Base-by-base conservation (phyloP, 2,329 filamentous ascomycete species). In the Colletotrichum coccodes region DNA sequence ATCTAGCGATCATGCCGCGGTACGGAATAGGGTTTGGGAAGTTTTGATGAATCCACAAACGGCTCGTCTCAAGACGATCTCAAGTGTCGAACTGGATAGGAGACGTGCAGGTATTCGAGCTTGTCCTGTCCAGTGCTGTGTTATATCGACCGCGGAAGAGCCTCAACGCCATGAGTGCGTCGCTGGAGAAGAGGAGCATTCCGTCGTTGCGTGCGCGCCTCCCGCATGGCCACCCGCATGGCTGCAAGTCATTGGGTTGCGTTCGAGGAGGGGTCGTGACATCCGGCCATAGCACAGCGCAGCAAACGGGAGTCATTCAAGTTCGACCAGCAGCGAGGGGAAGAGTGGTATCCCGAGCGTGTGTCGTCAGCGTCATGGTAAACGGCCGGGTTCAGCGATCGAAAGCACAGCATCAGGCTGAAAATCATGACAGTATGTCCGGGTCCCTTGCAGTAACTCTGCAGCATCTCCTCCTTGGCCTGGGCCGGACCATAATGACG, bases 231-330 rank as follows among this genome's bases (percentile, higher is more conserved):
- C 34, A n/a, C n/a, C n/a, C 21, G 32, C 14, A 49, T 21, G 30
- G 57, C 42, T 68, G 64, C 52, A 64, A 68, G 64, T 64, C 64
- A 64, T 68, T 53, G n/a, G n/a, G 52, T 68, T 64, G 26, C 60
- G 50, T 21, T 28, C 26, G 16, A 28, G n/a, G 42, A 67, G 64
- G 64, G 64, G 64, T 23, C 8, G 21, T 9, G 28, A 28, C 21
- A 60, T 7, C 42, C 23, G 32, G 26, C 23, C 23, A 26, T 11
- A 66, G 16, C 23, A 38, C 57, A 23, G 18, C 12, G 49, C 49
- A 61, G 28, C 6, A 52, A 53, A 23, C 50, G 16, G 50, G 16
- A 21, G 53, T 14, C 21, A 9, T 42, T 28, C 23, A 42, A 16
- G 40, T 18, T 9, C 42, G 32, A 9, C 16, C 4, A 26, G 18